Evolutionary conservation across 768 basidiomycete genomes (phyloP).

Genomic region (Ramaria rubella): DNA sequence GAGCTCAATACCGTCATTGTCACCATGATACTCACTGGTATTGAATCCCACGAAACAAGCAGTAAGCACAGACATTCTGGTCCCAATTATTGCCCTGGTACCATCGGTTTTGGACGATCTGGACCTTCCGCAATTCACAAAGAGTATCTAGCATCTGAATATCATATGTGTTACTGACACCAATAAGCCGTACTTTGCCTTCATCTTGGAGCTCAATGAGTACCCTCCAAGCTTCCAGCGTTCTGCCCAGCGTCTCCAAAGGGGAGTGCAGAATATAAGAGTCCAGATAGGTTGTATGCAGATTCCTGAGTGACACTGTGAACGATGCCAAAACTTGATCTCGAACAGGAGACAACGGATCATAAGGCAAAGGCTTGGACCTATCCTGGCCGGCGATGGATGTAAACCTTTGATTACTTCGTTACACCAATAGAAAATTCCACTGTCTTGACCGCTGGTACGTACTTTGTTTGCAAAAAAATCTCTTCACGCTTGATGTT

Average conservation of each 20-base stretch:
- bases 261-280: constrained; percentile 78
- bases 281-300: constrained; percentile 69
- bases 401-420: constrained; percentile 49
- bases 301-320: constrained; percentile 55
- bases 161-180: constrained; percentile 76
- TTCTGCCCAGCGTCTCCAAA: constrained; percentile 47
- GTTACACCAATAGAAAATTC: too few species aligned
- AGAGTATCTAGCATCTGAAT: constrained; percentile 46
- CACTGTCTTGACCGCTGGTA: too few species aligned
- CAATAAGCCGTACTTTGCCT: constrained; percentile 58
- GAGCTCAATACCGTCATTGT: neutral
- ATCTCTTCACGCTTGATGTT: constrained; percentile 62
- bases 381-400: constrained; percentile 66
- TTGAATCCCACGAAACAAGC: constrained; percentile 52
- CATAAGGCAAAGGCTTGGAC: constrained; percentile 67
- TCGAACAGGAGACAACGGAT: constrained; percentile 42
- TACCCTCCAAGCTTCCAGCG: constrained; percentile 61
- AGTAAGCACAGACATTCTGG: constrained; percentile 54
- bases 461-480: constrained; percentile 78
- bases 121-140: constrained; percentile 41
- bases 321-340: constrained; percentile 62
- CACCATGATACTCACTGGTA: constrained; percentile 52
- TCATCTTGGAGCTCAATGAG: constrained; percentile 57
- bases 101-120: constrained; percentile 84
- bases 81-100: constrained; percentile 79